Conservation (phyloP, 768 basidiomycete species). For the Tricholoma furcatifolium region DNA sequence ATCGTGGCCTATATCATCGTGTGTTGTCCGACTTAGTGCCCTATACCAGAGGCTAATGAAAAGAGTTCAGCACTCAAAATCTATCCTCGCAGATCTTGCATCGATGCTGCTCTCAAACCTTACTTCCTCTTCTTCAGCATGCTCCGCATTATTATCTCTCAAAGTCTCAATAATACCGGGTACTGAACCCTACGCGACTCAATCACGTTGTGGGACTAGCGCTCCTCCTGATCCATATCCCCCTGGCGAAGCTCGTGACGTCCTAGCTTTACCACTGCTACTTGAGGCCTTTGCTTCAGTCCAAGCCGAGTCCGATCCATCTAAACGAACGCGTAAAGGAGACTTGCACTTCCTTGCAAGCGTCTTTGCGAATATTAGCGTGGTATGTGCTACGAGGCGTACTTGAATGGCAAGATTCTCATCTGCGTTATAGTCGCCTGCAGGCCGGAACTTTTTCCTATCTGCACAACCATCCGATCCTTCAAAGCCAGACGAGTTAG, state of each 20-base stretch:
- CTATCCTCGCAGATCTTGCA: constrained; percentile 90
- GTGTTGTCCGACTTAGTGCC: constrained; percentile 27
- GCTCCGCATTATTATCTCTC: constrained; percentile 60
- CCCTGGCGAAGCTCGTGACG: constrained; percentile 45
- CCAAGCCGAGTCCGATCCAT: constrained; percentile 46
- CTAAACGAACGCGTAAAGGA: constrained; percentile 63
- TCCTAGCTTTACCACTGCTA: constrained; percentile 76
- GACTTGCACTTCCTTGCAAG: constrained; percentile 88
- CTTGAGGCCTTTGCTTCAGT: constrained; percentile 80
- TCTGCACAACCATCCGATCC: constrained; percentile 59
- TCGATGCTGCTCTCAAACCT: constrained; percentile 98
- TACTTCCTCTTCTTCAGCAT: constrained; percentile 69
- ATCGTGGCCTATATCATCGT: constrained; percentile 90
- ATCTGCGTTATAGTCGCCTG: constrained; percentile 53
- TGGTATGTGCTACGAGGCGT: constrained; percentile 39
- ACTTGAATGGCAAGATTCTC: background rate
- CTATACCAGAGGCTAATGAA: constrained; percentile 1
- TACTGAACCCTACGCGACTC: constrained; percentile 61
- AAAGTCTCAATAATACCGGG: constrained; percentile 62
- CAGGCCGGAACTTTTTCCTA: constrained; percentile 79
- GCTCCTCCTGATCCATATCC: constrained; percentile 74
- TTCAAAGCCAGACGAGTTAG: constrained; percentile 46
- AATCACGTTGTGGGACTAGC: constrained; percentile 81
- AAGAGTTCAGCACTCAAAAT: constrained; percentile 73
- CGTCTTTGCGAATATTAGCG: constrained; percentile 90